Percentiles rank a stretch among this genome's conserved stretches.
Conservation (phyloP, 345 rosid genomes). For the Orychophragmus violaceus region DNA sequence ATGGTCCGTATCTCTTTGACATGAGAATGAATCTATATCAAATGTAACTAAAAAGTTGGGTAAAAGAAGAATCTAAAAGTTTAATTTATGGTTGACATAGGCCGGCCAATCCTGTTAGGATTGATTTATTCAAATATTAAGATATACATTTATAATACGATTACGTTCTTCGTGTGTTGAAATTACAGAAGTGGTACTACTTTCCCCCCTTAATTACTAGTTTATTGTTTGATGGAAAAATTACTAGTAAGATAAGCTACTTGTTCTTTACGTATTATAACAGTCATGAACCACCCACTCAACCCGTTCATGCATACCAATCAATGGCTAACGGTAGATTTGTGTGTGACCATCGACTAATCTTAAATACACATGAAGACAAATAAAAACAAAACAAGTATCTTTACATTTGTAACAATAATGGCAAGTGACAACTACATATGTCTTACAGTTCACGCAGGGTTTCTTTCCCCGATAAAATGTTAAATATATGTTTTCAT, state of each 20-base stretch:
- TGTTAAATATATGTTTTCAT: background rate
- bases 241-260: too few species aligned
- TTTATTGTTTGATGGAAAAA: too few species aligned
- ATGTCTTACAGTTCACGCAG: background rate
- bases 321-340: background rate
- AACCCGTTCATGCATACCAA: background rate
- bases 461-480: constrained; percentile 6
- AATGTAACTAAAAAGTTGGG: background rate
- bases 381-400: background rate
- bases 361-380: constrained; percentile 16
- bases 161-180: background rate
- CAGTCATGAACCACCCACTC: background rate
- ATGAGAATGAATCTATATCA: too few species aligned
- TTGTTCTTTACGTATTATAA: background rate
- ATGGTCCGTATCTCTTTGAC: too few species aligned
- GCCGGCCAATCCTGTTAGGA: background rate
- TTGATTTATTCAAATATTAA: background rate
- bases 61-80: background rate
- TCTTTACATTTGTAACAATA: background rate
- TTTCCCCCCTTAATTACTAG: too few species aligned
- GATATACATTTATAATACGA: background rate
- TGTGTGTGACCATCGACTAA: constrained; percentile 3
- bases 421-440: background rate
- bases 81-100: background rate
- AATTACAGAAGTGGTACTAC: background rate